Base-by-base conservation (phyloP, 805 yeast genomes). In the Sporopachydermia lactativora region DNA sequence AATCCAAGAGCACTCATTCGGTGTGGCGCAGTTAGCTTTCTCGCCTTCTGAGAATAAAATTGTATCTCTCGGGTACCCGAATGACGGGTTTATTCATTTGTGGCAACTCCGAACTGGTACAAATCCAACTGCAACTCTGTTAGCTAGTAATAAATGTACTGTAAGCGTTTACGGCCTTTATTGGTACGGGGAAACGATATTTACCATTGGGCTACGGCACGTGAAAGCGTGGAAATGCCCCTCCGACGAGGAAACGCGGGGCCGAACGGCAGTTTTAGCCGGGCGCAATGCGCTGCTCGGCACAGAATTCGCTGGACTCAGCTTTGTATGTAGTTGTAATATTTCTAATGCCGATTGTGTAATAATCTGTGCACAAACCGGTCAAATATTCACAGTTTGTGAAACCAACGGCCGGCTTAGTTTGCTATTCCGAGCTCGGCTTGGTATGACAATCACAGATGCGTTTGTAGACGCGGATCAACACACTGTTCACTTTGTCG, bases 271-370 rank as follows among this genome's bases (percentile, higher is more conserved):
- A 3, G 58, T 63, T 5, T 55, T 81, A 5, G 63, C 63, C 38
- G 86, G 88, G 0, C 66, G 78, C 41, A 80, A 72, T 47, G 74
- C 73, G 1, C 58, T 78, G 0, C 55, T 80, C 36, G 78, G 77
- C 1, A 17, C 11, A 17, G 54, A 54, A 4, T 62, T 61, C 31
- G 56, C 74, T 13, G 66, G 68, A 43, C 61, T 67, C n/a, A 67
- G 65, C 41, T 78, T 78, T 49, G 61, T 70, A 3, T 61, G 64
- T 17, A 62, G 61, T 2, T 48, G 57, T 18, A 47, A 58, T 4
- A 41, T 64, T 18, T 61, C 58, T 42, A 8, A 8, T 24, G 53
- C 48, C 15, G 59, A 58, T n/a, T 35, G 40, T 34, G 51, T 47
- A 2, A 39, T 48, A 5, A 41, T 58, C 5, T 43, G 48, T 34